These are phyloP conservation scores for Angophora floribunda DNA, from an alignment of 345 rosid species.

Conservation along the genomic window DNA sequence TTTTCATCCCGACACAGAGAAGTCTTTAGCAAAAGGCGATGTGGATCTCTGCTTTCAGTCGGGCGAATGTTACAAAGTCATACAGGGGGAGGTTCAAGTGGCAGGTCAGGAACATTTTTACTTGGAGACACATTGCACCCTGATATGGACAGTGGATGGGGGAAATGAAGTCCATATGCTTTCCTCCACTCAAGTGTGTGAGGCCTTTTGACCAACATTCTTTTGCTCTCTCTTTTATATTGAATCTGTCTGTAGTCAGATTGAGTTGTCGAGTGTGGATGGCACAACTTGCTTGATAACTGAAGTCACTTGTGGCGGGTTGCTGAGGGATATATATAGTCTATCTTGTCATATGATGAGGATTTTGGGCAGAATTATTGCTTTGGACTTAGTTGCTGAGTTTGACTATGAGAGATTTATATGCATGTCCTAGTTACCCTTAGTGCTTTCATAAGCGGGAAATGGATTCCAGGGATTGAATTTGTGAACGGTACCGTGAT, in stretches of 20 bases:
- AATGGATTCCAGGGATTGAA: not conserved
- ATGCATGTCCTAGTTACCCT: not conserved
- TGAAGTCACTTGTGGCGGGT: not conserved
- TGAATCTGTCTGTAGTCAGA: not conserved
- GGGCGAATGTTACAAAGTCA: conserved; percentile 59
- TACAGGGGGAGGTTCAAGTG: conserved; percentile 80
- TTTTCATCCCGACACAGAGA: conserved; percentile 73
- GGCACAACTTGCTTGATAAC: not conserved
- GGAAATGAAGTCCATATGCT: conserved; percentile 93
- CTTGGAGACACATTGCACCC: conserved; percentile 78
- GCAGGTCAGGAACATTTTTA: conserved; percentile 99
- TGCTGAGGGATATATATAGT: not conserved
- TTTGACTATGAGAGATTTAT: not conserved
- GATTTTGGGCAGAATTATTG: not conserved
- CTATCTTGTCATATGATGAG: not conserved
- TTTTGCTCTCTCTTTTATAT: not conserved
- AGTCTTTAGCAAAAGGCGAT: conserved; percentile 59
- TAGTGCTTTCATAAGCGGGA: not conserved
- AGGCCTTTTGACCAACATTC: not conserved
- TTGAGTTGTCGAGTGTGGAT: not conserved
- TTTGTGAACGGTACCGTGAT: not conserved
- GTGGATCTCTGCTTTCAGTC: conserved; percentile 80
- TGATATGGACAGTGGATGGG: conserved; percentile 82
- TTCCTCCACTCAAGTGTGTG: conserved; percentile 90
- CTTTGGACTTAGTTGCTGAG: not conserved